A percentile compares a stretch with the other conserved stretches of the same genome.
phyloP scores from a whole-genome alignment of 2,329 filamentous ascomycete genomes.

The Cladosporium sp. region DNA sequence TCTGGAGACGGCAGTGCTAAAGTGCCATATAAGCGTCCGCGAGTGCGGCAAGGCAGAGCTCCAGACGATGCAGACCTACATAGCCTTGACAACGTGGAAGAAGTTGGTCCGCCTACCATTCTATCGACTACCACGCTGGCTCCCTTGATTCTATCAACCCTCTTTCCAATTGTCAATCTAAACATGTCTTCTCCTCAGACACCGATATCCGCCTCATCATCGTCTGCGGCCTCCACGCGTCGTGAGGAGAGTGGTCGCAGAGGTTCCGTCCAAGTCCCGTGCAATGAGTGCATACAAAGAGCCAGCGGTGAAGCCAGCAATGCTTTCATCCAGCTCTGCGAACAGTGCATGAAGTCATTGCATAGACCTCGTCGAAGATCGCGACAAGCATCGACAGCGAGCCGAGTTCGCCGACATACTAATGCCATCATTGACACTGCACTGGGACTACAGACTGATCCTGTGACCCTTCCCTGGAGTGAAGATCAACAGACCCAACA shows the following conservation, averaged over 20 bases:
- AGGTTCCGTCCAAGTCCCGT: conserved; percentile 18
- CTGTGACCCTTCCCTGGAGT: conserved; percentile 18
- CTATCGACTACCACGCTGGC: no score
- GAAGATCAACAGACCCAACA: conserved; percentile 20
- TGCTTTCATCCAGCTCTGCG: conserved; percentile 16
- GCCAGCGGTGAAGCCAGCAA: conserved; percentile 18
- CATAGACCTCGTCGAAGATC: conserved; percentile 16
- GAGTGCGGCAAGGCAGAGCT: neutral
- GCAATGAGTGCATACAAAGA: conserved; percentile 23
- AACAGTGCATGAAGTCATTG: conserved; percentile 19
- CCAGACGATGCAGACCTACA: neutral
- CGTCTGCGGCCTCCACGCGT: no score
- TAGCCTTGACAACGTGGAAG: no score
- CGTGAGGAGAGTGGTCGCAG: neutral
- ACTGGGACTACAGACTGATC: conserved; percentile 15
- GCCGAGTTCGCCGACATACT: conserved; percentile 16
- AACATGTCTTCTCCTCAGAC: no score
- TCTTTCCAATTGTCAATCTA: no score
- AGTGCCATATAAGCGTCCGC: neutral
- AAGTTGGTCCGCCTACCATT: no score
- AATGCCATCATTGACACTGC: conserved; percentile 19
- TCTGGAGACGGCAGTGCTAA: neutral
- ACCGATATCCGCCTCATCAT: no score
- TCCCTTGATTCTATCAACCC: no score
- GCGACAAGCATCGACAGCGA: conserved; percentile 5